phyloP scores from a whole-genome alignment of 352 stramenopile genomes.

The Phytophthora nicotianae region DNA sequence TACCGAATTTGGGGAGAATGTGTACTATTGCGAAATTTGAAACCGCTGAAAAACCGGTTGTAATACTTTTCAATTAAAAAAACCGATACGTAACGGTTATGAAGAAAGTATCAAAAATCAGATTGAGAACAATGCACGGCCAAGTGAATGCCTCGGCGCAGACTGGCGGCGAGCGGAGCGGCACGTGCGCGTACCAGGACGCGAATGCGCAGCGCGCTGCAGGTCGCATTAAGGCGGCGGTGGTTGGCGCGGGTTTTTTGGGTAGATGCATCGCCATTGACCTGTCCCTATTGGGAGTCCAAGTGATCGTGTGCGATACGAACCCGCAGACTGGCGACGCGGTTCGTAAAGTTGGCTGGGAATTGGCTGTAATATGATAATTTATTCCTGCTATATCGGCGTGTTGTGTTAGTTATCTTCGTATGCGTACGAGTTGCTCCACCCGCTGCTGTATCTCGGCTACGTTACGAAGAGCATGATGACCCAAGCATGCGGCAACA shows the following conservation, averaged over 20 bases:
- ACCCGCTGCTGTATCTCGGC: constrained; percentile 71
- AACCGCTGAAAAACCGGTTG: constrained; percentile 1
- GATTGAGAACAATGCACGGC: constrained; percentile 21
- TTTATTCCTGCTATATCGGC: constrained; percentile 1
- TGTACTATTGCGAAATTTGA: no score
- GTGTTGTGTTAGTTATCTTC: constrained; percentile 47
- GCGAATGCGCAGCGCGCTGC: constrained; percentile 15
- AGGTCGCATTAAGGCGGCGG: constrained; percentile 40
- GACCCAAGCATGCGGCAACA: constrained; percentile 56
- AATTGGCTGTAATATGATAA: background rate
- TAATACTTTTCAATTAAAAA: no score
- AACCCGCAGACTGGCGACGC: constrained; percentile 42
- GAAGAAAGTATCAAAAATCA: constrained; percentile 22
- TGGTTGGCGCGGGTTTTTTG: constrained; percentile 72
- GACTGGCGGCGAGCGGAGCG: constrained; percentile 11
- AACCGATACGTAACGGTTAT: no score
- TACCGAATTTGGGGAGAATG: no score
- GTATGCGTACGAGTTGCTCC: constrained; percentile 68
- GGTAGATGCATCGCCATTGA: constrained; percentile 73
- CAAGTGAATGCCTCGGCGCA: constrained; percentile 8
- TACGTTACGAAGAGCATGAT: constrained; percentile 84
- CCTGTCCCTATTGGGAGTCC: constrained; percentile 62
- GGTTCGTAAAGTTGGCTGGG: constrained; percentile 28
- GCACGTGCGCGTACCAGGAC: constrained; percentile 33
- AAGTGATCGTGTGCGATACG: constrained; percentile 65